Conservation (phyloP, 768 basidiomycete genomes). For the Lactarius hengduanensis region DNA sequence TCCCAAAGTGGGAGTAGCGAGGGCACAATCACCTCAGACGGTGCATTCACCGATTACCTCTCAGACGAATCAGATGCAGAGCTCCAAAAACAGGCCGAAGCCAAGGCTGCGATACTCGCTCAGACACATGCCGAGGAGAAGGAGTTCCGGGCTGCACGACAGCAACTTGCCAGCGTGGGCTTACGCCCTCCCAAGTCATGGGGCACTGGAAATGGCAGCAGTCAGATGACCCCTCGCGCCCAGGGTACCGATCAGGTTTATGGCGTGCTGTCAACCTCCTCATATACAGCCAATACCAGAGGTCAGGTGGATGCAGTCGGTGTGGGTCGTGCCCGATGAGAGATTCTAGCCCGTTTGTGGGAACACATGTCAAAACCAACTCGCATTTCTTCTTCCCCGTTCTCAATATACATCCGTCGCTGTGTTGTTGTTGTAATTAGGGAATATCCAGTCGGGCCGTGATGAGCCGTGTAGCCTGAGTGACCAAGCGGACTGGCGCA, state of each 20-base stretch:
- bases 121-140: conserved; percentile 77
- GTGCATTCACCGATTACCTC: conserved; percentile 85
- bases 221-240: conserved; percentile 24
- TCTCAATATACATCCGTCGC: conserved; percentile 13
- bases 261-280: conserved; percentile 14
- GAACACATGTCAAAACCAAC: conserved; percentile 1
- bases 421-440: conserved; percentile 15
- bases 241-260: conserved; percentile 22
- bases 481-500: conserved; percentile 2
- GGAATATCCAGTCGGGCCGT: conserved; percentile 17
- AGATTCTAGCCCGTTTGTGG: not conserved
- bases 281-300: conserved; percentile 24
- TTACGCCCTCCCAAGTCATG: conserved; percentile 75
- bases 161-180: conserved; percentile 72
- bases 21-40: conserved; percentile 80
- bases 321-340: conserved; percentile 26
- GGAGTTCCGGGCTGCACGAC: conserved; percentile 78
- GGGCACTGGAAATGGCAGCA: conserved; percentile 43
- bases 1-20: conserved; percentile 54
- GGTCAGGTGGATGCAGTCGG: conserved; percentile 30
- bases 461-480: not conserved
- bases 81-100: conserved; percentile 81
- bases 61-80: conserved; percentile 94
- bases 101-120: conserved; percentile 71
- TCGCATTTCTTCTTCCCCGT: conserved; percentile 8